Conservation (phyloP, 768 basidiomycete species). For the Cystoderma amianthinum region DNA sequence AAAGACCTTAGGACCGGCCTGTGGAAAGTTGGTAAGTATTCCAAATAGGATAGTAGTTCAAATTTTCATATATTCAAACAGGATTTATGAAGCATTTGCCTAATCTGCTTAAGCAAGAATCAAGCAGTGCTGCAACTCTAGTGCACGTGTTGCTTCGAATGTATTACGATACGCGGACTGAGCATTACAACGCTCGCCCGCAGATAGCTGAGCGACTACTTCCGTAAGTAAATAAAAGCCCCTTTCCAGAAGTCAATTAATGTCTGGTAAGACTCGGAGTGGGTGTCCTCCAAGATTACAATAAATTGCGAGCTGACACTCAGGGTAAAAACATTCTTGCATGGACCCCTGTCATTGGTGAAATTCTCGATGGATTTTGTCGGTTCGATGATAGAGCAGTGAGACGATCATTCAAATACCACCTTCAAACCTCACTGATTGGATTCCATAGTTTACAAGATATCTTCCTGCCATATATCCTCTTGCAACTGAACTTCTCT, state of each 20-base stretch:
- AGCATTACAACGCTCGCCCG: constrained; percentile 77
- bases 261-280: constrained; percentile 60
- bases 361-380: constrained; percentile 86
- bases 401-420: constrained; percentile 24
- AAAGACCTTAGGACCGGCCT: constrained; percentile 93
- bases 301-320: constrained; percentile 79
- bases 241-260: constrained; percentile 4
- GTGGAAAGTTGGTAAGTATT: constrained; percentile 95
- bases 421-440: constrained; percentile 3
- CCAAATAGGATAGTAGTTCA: not conserved
- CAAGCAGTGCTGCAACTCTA: constrained; percentile 90
- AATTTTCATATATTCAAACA: constrained; percentile 18
- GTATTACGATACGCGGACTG: constrained; percentile 88
- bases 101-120: constrained; percentile 96
- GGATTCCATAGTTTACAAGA: constrained; percentile 64
- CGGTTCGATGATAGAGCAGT: constrained; percentile 89
- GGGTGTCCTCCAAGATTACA: constrained; percentile 87
- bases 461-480: constrained; percentile 92
- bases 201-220: constrained; percentile 71
- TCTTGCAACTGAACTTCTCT: constrained; percentile 76
- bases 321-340: constrained; percentile 94
- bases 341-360: constrained; percentile 99
- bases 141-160: constrained; percentile 89
- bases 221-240: constrained; percentile 40
- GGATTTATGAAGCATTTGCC: constrained; percentile 99